These are phyloP conservation scores for Penicillium aurantiogriseum DNA, from an alignment of 2,329 filamentous ascomycete species.

Conservation along the genomic window DNA sequence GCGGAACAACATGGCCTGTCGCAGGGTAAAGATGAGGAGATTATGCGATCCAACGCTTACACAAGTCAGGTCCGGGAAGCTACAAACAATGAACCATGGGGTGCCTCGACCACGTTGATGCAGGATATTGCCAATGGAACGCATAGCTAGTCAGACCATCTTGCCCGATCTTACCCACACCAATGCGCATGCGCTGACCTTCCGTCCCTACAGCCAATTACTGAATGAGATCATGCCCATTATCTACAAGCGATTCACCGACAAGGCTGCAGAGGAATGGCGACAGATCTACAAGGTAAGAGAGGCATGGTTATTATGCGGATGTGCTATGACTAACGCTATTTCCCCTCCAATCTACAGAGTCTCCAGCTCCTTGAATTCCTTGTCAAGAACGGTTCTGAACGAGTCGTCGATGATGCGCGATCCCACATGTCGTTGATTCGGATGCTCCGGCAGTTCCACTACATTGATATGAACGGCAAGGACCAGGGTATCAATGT, in stretches of 20 bases:
- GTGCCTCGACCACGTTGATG: slow-evolving; percentile 78
- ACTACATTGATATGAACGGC: slow-evolving; percentile 92
- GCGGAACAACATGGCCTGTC: neutral
- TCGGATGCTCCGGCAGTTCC: slow-evolving; percentile 98
- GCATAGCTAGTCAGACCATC: slow-evolving; percentile 81
- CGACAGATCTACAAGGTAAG: slow-evolving; percentile 94
- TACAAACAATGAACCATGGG: slow-evolving; percentile 99
- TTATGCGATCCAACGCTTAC: slow-evolving; percentile 19
- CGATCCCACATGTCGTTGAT: slow-evolving; percentile 90
- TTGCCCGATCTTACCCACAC: neutral
- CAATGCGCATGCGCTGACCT: slow-evolving; percentile 15
- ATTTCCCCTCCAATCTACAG: slow-evolving; percentile 35
- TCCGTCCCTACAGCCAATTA: slow-evolving; percentile 65
- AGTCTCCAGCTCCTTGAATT: slow-evolving; percentile 91
- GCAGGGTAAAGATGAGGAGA: neutral
- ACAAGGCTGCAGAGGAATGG: slow-evolving; percentile 98
- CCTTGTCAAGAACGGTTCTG: slow-evolving; percentile 95
- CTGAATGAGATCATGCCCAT: slow-evolving; percentile 99
- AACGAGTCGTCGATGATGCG: slow-evolving; percentile 95
- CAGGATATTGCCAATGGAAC: slow-evolving; percentile 98
- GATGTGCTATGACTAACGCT: neutral
- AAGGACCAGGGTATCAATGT: slow-evolving; percentile 99
- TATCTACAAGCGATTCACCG: slow-evolving; percentile 98
- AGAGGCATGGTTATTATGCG: neutral
- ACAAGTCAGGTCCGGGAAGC: slow-evolving; percentile 79